Base-by-base conservation (phyloP, 768 basidiomycete genomes). In the Leccinum boreale region DNA sequence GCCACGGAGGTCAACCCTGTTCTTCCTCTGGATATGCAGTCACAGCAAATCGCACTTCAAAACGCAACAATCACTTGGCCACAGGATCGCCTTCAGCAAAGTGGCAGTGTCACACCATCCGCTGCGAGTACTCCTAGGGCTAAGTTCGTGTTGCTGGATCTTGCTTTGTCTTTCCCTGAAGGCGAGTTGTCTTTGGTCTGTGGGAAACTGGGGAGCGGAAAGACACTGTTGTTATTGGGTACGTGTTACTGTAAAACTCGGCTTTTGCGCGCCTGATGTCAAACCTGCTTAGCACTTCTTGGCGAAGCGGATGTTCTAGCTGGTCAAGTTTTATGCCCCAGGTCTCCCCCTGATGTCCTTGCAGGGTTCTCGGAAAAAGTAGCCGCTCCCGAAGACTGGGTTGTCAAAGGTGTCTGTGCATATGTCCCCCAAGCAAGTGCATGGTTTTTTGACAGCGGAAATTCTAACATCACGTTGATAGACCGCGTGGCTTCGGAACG, bases 11-110 rank as follows among this genome's bases (percentile, higher is more conserved):
- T 97, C 15, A 69, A 79, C 1, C 71, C 78, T 1, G 85, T 90
- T 11, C 79, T 78, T 4, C 85, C 85, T 3, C 70, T 90, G 8
- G 71, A 77, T 21, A 70, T 80, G 28, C 82, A 87, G 61, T 78
- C 79, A n/a, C 76, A 79, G 52, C 80, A 75, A 3, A 85, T 95
- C 53, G 79, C 86, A 1, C 82, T 95, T 63, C 89, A 89, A 67
- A 89, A 89, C 10, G 93, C 92, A 39, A 96, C 92, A 1, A 79
- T 93, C 50, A 92, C 92, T 2, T 98, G 94, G 94, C 90, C 94
- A 0, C 85, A 87, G 63, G 91, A 94, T 60, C 84, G 89, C 35
- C 58, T 71, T 21, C 62, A 70, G 21, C 74, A 74, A 46, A 64
- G 71, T n/a, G 78, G 81, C 24, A 80, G 77, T 56, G 61, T 66